Evolutionary conservation across 108 stramenopile species (phyloP), one percentile per base, ranked within the genome.

Genomic region (Cyclotella atomus): DNA sequence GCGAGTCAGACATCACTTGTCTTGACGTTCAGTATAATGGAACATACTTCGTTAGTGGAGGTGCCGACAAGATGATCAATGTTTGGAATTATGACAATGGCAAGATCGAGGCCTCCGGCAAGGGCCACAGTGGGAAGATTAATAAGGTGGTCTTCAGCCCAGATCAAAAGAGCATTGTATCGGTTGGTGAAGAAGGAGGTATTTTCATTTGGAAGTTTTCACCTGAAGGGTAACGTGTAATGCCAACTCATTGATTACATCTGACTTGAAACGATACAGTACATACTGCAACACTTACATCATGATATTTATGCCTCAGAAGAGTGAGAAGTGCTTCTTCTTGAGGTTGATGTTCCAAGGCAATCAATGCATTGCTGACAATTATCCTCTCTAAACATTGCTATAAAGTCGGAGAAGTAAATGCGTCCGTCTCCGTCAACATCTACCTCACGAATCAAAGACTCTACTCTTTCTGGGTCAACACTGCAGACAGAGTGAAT

Each of bases 391-490:
- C 77, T 49, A 43, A 70, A 77, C 77, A 77, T 77, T 20, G 44
- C 27, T 4, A 77, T 27, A 44, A 77, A 77, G 27, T 97, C 92
- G 52, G 95, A 88, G 65, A 91, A 90, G 45, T 59, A 81, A 62
- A 99, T 94, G 83, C 87, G 75, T 73, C 96, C 83, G 71, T 98
- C 93, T 3, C 84, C 57, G 34, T 91, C 85, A 23, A 76, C 50
- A 83, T 98, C 97, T 16, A 87, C 98, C 59, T 97, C 89, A 20
- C 88, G 88, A 63, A 99, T 97, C 83, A 99, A 91, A 65, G 80
- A 88, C 36, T 87, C 68, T 24, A 92, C 75, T 66, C 84, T 81
- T 19, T 84, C 73, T 43, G 91, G 75, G 41, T 86, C 81, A 47
- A 82, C 70, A 19, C 80, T n/a, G n/a, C n/a, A n/a, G n/a, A n/a